Evolutionary conservation across 2,329 filamentous ascomycete genomes (phyloP).

Genomic region (Fusarium sp.): DNA sequence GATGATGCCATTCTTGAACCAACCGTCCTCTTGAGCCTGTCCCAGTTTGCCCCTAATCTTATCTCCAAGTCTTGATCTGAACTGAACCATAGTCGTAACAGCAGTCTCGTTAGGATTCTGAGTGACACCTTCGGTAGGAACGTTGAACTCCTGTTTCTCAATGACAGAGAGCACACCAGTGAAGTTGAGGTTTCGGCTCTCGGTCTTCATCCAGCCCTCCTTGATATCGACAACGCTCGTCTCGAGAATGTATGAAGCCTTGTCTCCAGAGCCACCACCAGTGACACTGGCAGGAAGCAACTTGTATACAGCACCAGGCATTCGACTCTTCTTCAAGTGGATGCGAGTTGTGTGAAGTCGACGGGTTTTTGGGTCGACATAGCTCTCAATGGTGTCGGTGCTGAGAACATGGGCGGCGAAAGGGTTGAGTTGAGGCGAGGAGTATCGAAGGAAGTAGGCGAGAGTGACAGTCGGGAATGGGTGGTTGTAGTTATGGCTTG

Average conservation of each 20-base stretch:
- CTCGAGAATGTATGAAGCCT: conserved; percentile 84
- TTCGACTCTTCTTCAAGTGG: conserved; percentile 83
- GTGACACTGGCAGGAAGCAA: conserved; percentile 78
- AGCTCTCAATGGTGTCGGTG: conserved; percentile 82
- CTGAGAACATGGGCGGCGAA: conserved; percentile 86
- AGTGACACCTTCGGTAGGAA: conserved; percentile 49
- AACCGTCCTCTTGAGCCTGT: conserved; percentile 60
- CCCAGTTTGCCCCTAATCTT: conserved; percentile 69
- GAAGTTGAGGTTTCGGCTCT: conserved; percentile 85
- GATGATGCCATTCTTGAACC: conserved; percentile 64
- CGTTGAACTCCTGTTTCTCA: conserved; percentile 77
- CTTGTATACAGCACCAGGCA: conserved; percentile 80
- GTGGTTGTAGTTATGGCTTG: conserved; percentile 80
- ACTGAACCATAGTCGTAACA: conserved; percentile 79
- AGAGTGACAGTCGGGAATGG: conserved; percentile 87
- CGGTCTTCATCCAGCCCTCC: conserved; percentile 85
- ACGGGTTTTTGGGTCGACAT: conserved; percentile 79
- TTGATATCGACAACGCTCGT: conserved; percentile 82
- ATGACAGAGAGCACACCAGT: conserved; percentile 83
- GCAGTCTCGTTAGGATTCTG: conserved; percentile 64
- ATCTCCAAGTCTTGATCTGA: conserved; percentile 79
- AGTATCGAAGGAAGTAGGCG: conserved; percentile 91
- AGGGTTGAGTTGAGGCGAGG: conserved; percentile 76
- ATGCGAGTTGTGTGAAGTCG: conserved; percentile 82
- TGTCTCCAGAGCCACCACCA: conserved; percentile 72